Conservation (phyloP, 2,329 filamentous ascomycete genomes). For the Claviceps sp. region DNA sequence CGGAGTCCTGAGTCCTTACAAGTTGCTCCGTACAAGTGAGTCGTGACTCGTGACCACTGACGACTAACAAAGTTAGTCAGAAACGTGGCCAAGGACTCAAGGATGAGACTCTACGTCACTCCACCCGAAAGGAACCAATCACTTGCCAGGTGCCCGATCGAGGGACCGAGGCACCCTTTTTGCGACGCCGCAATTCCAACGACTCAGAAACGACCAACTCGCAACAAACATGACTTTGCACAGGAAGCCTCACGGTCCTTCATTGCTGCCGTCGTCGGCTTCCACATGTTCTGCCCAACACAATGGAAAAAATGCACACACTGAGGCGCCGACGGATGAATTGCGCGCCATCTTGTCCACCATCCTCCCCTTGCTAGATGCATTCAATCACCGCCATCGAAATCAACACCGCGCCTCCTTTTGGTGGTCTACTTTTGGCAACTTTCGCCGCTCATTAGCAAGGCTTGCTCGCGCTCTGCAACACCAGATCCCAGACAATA, state of each 20-base stretch:
- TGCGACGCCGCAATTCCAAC: too few relatives aligned
- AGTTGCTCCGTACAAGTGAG: too few relatives aligned
- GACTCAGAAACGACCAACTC: too few relatives aligned
- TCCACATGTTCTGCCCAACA: neutral
- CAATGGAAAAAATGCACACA: neutral
- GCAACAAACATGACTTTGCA: too few relatives aligned
- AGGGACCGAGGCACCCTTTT: too few relatives aligned
- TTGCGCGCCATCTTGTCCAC: slow-evolving; percentile 21
- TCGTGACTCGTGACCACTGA: too few relatives aligned
- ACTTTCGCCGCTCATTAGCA: slow-evolving; percentile 53
- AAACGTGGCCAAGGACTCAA: too few relatives aligned
- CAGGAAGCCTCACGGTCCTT: neutral
- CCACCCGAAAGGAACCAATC: too few relatives aligned
- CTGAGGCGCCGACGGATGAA: slow-evolving; percentile 5
- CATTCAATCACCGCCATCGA: slow-evolving; percentile 70
- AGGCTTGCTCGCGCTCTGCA: slow-evolving; percentile 29
- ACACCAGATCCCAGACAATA: neutral
- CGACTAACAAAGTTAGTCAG: too few relatives aligned
- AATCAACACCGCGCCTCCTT: slow-evolving; percentile 75
- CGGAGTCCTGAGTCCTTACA: too few relatives aligned
- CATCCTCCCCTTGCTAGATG: slow-evolving; percentile 45
- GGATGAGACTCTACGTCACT: too few relatives aligned
- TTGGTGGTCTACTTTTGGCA: slow-evolving; percentile 67
- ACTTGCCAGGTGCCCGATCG: too few relatives aligned
- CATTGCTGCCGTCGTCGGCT: neutral